Conservation (phyloP, 192 early-diverging fungal genomes). For the Coemansia sp. region DNA sequence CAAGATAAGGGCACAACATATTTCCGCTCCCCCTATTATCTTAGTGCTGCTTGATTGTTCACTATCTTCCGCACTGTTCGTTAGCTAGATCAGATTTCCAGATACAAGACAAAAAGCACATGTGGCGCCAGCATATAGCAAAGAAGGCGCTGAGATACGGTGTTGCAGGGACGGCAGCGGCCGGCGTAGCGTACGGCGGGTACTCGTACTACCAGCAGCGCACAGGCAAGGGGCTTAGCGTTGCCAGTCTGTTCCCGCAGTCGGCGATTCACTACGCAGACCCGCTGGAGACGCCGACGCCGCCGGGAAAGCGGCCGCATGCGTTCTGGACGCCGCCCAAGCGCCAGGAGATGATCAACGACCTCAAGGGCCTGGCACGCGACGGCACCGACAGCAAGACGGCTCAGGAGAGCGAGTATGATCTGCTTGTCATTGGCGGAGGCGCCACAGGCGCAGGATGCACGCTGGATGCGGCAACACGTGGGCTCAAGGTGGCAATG, state of each 20-base stretch:
- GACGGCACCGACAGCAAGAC: slow-evolving; percentile 50
- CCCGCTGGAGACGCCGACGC: slow-evolving; percentile 34
- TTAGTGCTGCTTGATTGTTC: too few species aligned
- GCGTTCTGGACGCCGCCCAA: slow-evolving; percentile 76
- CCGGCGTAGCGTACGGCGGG: slow-evolving; percentile 20
- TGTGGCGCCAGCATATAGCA: slow-evolving; percentile 51
- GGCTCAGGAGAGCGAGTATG: slow-evolving; percentile 59
- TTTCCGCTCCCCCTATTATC: neutral
- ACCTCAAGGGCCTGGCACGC: slow-evolving; percentile 56
- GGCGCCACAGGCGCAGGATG: slow-evolving; percentile 94
- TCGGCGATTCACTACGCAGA: slow-evolving; percentile 32
- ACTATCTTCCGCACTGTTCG: neutral
- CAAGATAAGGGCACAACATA: neutral
- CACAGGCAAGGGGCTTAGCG: neutral
- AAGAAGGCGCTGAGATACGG: slow-evolving; percentile 24
- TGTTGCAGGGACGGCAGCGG: slow-evolving; percentile 26
- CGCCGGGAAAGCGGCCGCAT: slow-evolving; percentile 54
- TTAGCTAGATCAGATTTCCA: neutral
- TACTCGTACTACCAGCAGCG: slow-evolving; percentile 25
- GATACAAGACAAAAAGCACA: neutral
- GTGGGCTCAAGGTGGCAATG: slow-evolving; percentile 89
- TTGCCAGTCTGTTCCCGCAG: slow-evolving; percentile 9
- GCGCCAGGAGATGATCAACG: slow-evolving; percentile 68
- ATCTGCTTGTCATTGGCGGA: slow-evolving; percentile 90
- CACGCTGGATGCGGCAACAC: slow-evolving; percentile 89